phyloP scores from a whole-genome alignment of 129 eudicot genomes.

The Saussurea involucrata region DNA sequence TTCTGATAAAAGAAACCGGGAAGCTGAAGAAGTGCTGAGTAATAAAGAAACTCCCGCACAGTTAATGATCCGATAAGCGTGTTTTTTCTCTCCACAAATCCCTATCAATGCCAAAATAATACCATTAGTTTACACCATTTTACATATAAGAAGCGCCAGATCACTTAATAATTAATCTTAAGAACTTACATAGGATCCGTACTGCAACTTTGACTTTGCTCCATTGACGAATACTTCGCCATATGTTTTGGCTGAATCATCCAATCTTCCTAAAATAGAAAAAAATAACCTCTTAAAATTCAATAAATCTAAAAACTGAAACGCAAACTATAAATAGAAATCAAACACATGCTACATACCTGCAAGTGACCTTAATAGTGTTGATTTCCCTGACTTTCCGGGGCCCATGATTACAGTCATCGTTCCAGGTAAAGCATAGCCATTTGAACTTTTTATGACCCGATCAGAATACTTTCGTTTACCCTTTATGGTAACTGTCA shows the following conservation, averaged over 20 bases:
- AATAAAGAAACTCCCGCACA: constrained; percentile 86
- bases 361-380: constrained; percentile 85
- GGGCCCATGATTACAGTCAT: constrained; percentile 99
- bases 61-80: constrained; percentile 75
- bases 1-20: constrained; percentile 84
- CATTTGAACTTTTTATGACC: constrained; percentile 79
- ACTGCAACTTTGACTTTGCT: constrained; percentile 53
- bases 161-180: background rate
- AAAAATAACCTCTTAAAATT: constrained; percentile 11
- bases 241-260: constrained; percentile 71
- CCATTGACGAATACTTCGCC: constrained; percentile 94
- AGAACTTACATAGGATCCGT: constrained; percentile 85
- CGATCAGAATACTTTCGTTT: constrained; percentile 86
- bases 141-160: background rate
- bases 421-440: constrained; percentile 90
- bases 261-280: constrained; percentile 74
- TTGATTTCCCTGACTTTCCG: constrained; percentile 91
- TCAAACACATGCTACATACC: constrained; percentile 40
- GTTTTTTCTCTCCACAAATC: constrained; percentile 70
- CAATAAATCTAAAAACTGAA: background rate
- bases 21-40: constrained; percentile 91
- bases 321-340: background rate
- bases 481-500: constrained; percentile 83
- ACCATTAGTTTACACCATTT: background rate
- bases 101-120: constrained; percentile 23